phyloP scores from a whole-genome alignment of 352 stramenopile genomes.

The Phytophthora citrophthora region DNA sequence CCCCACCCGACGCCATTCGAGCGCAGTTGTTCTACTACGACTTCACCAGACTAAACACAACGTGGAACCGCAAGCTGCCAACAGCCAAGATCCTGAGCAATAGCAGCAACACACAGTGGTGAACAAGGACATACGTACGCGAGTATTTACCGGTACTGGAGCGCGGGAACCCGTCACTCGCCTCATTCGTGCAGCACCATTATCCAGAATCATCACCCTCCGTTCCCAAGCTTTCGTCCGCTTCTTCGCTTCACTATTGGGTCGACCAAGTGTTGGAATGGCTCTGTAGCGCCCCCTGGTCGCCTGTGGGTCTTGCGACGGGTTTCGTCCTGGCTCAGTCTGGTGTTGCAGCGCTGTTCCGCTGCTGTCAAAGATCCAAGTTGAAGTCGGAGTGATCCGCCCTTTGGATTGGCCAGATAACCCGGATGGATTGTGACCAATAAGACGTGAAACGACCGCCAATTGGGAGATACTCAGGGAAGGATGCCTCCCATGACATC shows the following conservation, averaged over 20 bases:
- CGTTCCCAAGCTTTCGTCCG: not conserved
- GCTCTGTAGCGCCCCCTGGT: constrained; percentile 24
- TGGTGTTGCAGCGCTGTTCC: constrained; percentile 23
- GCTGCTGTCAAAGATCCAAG: constrained; percentile 27
- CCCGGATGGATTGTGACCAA: constrained; percentile 10
- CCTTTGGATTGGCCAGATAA: constrained; percentile 23
- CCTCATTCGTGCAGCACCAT: constrained; percentile 51
- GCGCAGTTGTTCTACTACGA: constrained; percentile 88
- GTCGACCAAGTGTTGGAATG: constrained; percentile 7
- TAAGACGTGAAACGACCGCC: not conserved
- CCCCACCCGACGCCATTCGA: constrained; percentile 54
- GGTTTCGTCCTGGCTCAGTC: constrained; percentile 11
- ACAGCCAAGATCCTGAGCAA: constrained; percentile 39
- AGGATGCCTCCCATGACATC: constrained; percentile 14
- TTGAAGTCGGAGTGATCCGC: constrained; percentile 31
- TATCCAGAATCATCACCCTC: constrained; percentile 14
- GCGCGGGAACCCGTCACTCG: constrained; percentile 50
- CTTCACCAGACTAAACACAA: constrained; percentile 77
- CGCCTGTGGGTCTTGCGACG: constrained; percentile 19
- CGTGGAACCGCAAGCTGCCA: constrained; percentile 55
- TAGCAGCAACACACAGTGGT: constrained; percentile 43
- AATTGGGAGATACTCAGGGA: constrained; percentile 28
- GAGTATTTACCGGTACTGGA: constrained; percentile 57
- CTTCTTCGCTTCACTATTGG: constrained; percentile 6
- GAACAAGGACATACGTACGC: constrained; percentile 42